Evolutionary conservation across 1,139 yeast species (phyloP).

Genomic region (Hemisphaericaspora xylofermentans): DNA sequence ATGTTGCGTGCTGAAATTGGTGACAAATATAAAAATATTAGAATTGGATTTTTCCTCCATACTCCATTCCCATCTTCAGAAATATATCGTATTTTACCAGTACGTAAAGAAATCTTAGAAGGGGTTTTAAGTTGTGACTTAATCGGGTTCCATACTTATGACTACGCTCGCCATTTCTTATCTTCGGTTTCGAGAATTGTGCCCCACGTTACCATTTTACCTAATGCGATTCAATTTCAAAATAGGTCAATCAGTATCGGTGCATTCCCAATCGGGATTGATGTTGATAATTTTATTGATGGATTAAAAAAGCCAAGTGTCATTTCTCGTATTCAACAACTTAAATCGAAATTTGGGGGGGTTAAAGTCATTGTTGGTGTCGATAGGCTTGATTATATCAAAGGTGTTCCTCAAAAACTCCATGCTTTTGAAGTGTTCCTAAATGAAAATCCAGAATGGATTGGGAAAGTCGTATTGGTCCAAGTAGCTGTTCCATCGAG

Average conservation of each 20-base stretch:
- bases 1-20: constrained; percentile 73
- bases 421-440: constrained; percentile 94
- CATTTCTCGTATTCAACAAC: constrained; percentile 58
- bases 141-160: constrained; percentile 98
- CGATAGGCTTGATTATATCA: constrained; percentile 91
- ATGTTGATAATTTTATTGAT: constrained; percentile 83
- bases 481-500: constrained; percentile 98
- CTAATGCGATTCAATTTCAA: constrained; percentile 83
- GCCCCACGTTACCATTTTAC: constrained; percentile 72
- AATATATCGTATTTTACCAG: constrained; percentile 93
- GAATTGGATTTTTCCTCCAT: constrained; percentile 91
- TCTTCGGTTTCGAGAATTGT: constrained; percentile 88
- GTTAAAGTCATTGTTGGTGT: constrained; percentile 92
- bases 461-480: constrained; percentile 91
- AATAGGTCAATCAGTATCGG: constrained; percentile 84
- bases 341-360: constrained; percentile 62
- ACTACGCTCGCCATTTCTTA: constrained; percentile 95
- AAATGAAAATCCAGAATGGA: constrained; percentile 95
- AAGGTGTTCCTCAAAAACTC: constrained; percentile 95
- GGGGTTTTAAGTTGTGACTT: constrained; percentile 94
- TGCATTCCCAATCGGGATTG: constrained; percentile 98
- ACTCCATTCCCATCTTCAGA: constrained; percentile 98
- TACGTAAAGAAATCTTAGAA: constrained; percentile 82
- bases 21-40: constrained; percentile 50
- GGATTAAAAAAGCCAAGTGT: constrained; percentile 71